Evolutionary conservation across 140 eudicot species (phyloP).

Genomic region (Cichorium intybus): DNA sequence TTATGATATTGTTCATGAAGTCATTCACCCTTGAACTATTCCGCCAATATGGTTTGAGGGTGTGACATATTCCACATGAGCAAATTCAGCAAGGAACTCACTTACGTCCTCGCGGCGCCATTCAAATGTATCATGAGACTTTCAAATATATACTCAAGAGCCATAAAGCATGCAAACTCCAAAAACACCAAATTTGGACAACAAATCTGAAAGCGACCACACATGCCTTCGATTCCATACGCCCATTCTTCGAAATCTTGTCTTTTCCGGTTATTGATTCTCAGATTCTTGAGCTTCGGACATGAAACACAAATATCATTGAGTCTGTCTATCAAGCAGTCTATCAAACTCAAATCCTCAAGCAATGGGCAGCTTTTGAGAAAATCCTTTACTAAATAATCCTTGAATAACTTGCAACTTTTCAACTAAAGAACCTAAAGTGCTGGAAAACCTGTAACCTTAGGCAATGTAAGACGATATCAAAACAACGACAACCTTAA

Average conservation of each 20-base stretch:
- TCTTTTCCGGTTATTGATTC: background rate
- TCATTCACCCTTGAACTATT: no score
- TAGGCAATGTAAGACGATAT: background rate
- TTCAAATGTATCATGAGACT: background rate
- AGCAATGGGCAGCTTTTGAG: conserved; percentile 6
- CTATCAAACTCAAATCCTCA: conserved; percentile 28
- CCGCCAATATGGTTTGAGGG: no score
- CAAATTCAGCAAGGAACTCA: conserved; percentile 8
- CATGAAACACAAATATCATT: conserved; percentile 11
- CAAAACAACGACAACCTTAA: background rate
- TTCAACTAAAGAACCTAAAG: conserved; percentile 10
- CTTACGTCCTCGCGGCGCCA: background rate
- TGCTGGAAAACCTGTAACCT: background rate
- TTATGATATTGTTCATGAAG: no score
- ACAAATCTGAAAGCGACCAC: background rate
- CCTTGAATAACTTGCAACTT: background rate
- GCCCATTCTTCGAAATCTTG: background rate
- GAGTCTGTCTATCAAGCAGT: background rate
- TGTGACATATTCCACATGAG: conserved; percentile 19
- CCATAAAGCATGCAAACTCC: background rate
- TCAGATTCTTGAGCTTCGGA: conserved; percentile 19
- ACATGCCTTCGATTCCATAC: background rate
- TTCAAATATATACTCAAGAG: background rate
- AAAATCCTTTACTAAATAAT: background rate
- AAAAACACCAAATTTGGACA: conserved; percentile 11